These are phyloP conservation scores for Adansonia grandidieri DNA, from an alignment of 441 rosid species.

Conservation along the genomic window DNA sequence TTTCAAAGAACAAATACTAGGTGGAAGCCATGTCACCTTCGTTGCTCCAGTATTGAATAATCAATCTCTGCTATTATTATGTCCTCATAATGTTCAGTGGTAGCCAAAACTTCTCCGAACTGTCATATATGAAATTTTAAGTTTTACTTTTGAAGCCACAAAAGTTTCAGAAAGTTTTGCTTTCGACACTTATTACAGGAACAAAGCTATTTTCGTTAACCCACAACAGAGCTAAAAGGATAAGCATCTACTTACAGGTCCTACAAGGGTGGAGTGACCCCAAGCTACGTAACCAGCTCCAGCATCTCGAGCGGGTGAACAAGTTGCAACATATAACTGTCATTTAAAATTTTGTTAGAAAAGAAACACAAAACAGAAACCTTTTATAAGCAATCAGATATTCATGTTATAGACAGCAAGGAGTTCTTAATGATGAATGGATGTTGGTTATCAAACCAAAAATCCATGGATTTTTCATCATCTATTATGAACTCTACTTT, in stretches of 20 bases:
- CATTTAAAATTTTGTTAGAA: slow-evolving; percentile 26
- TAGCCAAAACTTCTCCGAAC: slow-evolving; percentile 93
- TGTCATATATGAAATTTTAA: slow-evolving; percentile 38
- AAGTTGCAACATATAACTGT: slow-evolving; percentile 92
- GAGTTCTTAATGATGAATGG: slow-evolving; percentile 5
- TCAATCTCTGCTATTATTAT: slow-evolving; percentile 83
- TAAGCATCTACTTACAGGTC: slow-evolving; percentile 66
- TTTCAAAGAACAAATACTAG: neutral
- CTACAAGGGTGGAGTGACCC: slow-evolving; percentile 96
- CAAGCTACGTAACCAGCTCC: slow-evolving; percentile 87
- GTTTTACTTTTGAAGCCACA: slow-evolving; percentile 7
- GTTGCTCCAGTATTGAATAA: slow-evolving; percentile 69
- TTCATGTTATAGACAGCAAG: neutral
- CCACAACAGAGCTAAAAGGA: neutral
- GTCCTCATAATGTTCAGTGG: slow-evolving; percentile 81
- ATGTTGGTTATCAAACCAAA: too few relatives aligned
- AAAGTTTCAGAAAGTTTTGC: neutral
- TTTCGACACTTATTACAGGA: neutral
- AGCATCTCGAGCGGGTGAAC: slow-evolving; percentile 88
- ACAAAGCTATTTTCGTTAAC: neutral
- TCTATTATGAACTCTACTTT: neutral
- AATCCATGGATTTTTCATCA: too few relatives aligned
- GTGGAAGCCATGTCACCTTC: slow-evolving; percentile 54
- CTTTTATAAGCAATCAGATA: neutral
- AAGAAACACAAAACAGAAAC: slow-evolving; percentile 24